These are phyloP conservation scores for Psilocybe tampanensis DNA, from an alignment of 768 basidiomycete species.

Conservation along the genomic window DNA sequence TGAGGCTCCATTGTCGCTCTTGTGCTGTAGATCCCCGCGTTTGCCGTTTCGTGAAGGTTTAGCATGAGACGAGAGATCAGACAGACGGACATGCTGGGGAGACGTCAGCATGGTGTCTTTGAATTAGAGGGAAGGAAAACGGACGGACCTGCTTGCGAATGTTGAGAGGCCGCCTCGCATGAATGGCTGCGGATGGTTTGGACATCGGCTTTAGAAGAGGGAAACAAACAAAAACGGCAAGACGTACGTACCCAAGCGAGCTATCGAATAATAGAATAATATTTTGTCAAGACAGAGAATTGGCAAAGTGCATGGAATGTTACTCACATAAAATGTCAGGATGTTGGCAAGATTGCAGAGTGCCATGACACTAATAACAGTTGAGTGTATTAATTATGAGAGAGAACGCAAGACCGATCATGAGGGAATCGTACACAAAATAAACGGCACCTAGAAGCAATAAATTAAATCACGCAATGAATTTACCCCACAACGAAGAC, in stretches of 20 bases:
- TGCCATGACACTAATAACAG: slow-evolving; percentile 47
- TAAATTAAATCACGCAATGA: not conserved
- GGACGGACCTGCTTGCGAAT: slow-evolving; percentile 47
- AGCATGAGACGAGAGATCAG: slow-evolving; percentile 61
- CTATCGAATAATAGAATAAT: not conserved
- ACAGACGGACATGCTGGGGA: slow-evolving; percentile 49
- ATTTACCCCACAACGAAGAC: slow-evolving; percentile 12
- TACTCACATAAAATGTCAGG: slow-evolving; percentile 35
- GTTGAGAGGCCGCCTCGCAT: slow-evolving; percentile 50
- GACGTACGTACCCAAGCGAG: slow-evolving; percentile 16
- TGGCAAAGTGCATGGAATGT: not conserved
- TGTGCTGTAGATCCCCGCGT: slow-evolving; percentile 34
- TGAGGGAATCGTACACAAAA: slow-evolving; percentile 52
- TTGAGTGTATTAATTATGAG: not conserved
- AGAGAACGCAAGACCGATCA: too few species aligned
- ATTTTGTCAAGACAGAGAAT: not conserved
- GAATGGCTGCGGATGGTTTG: too few species aligned
- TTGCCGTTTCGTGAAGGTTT: slow-evolving; percentile 48
- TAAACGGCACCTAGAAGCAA: slow-evolving; percentile 49
- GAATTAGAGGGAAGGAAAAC: not conserved
- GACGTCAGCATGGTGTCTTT: not conserved
- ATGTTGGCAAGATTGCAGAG: slow-evolving; percentile 51
- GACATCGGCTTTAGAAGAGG: too few species aligned
- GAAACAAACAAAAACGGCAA: too few species aligned
- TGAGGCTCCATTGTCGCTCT: slow-evolving; percentile 5